Conservation (phyloP, 2,329 filamentous ascomycete genomes). For the Nannizziopsis barbatae region DNA sequence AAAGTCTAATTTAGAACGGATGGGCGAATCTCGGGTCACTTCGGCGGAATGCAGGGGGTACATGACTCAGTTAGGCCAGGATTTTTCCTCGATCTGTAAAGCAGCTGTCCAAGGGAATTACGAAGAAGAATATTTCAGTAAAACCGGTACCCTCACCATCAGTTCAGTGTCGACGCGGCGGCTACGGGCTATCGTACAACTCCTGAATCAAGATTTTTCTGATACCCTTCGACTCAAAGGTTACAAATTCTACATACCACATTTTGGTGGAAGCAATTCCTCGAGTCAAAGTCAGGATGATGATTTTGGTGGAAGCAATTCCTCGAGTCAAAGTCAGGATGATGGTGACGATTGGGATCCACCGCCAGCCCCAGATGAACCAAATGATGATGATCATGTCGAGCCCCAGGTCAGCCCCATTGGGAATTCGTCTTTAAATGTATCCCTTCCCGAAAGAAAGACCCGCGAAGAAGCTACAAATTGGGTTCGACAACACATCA, state of each 20-base stretch:
- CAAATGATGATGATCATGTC: too few relatives aligned
- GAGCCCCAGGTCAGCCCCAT: too few relatives aligned
- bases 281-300: too few relatives aligned
- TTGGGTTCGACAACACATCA: too few relatives aligned
- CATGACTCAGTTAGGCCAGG: not conserved
- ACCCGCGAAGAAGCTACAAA: too few relatives aligned
- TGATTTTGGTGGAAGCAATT: too few relatives aligned
- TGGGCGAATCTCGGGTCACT: not conserved
- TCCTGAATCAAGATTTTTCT: constrained; percentile 1
- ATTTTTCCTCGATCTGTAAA: not conserved
- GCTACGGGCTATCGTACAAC: not conserved
- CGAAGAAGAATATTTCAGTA: not conserved
- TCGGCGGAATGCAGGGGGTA: not conserved
- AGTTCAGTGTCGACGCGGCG: not conserved
- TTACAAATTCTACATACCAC: not conserved
- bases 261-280: too few relatives aligned
- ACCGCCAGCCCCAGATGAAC: too few relatives aligned
- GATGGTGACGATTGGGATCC: too few relatives aligned
- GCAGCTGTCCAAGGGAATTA: constrained; percentile 4
- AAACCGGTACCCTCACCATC: not conserved
- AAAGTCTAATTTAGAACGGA: not conserved
- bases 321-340: too few relatives aligned
- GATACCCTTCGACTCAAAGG: not conserved
- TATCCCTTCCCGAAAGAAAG: too few relatives aligned
- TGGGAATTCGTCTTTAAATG: too few relatives aligned